A percentile compares a stretch with the other conserved stretches of the same genome.
phyloP scores from a whole-genome alignment of 352 stramenopile genomes.

The Globisporangium rhizosaccharum region DNA sequence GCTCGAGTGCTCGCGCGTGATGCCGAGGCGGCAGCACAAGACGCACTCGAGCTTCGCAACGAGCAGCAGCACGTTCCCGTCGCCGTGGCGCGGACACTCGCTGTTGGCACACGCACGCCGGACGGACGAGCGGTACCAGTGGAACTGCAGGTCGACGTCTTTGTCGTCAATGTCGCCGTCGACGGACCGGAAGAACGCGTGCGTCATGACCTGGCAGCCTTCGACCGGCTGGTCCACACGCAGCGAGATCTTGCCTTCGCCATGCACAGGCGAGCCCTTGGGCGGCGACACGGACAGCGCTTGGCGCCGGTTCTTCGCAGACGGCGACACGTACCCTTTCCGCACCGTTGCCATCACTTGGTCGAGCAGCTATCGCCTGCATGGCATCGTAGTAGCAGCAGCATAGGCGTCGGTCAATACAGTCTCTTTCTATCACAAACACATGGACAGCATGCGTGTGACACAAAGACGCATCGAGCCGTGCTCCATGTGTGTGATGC shows the following conservation, averaged over 20 bases:
- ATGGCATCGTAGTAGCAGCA: not conserved
- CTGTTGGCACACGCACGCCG: conserved; percentile 55
- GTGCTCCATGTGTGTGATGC: not conserved
- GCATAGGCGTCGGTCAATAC: too few species aligned
- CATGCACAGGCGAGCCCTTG: conserved; percentile 48
- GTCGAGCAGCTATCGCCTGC: too few species aligned
- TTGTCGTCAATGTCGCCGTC: conserved; percentile 71
- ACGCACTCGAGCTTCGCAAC: conserved; percentile 73
- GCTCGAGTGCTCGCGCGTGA: conserved; percentile 59
- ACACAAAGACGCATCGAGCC: not conserved
- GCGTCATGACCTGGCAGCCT: conserved; percentile 61
- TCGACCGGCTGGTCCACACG: conserved; percentile 72
- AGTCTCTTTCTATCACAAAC: too few species aligned
- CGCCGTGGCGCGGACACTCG: conserved; percentile 46
- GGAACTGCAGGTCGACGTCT: conserved; percentile 60
- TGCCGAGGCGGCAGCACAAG: conserved; percentile 55
- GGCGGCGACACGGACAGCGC: conserved; percentile 28
- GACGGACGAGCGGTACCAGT: conserved; percentile 60
- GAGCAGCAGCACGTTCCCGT: conserved; percentile 62
- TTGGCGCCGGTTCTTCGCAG: conserved; percentile 15
- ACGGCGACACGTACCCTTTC: conserved; percentile 23
- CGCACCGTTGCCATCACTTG: conserved; percentile 18
- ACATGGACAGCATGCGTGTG: too few species aligned
- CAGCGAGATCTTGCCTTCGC: conserved; percentile 71
- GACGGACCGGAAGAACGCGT: conserved; percentile 71